Evolutionary conservation across 768 basidiomycete species (phyloP).

Genomic region (Phaeotremella skinneri): DNA sequence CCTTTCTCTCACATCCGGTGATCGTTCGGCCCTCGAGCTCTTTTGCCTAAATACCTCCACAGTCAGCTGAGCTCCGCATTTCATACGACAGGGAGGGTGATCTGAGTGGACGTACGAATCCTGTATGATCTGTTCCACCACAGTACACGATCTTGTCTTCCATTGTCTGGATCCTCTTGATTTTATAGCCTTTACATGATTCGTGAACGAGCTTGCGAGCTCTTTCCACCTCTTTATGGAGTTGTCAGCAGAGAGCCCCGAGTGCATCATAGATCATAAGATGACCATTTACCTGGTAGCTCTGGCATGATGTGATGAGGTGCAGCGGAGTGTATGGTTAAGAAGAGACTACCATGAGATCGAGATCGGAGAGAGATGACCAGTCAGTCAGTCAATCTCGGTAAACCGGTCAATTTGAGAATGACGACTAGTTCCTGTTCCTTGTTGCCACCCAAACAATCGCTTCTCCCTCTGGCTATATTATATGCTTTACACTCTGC

Average conservation of each 20-base stretch:
- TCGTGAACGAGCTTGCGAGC: constrained; percentile 61
- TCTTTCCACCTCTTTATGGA: constrained; percentile 64
- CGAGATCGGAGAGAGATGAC: too few relatives aligned
- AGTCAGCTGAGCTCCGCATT: too few relatives aligned
- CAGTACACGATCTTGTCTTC: constrained; percentile 67
- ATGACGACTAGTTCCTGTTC: too few relatives aligned
- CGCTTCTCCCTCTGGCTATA: neutral
- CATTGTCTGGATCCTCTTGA: constrained; percentile 60
- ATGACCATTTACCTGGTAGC: constrained; percentile 56
- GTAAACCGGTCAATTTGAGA: too few relatives aligned
- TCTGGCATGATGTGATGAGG: constrained; percentile 56
- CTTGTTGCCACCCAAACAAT: constrained; percentile 1
- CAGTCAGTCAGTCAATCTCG: too few relatives aligned
- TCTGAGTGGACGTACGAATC: constrained; percentile 67
- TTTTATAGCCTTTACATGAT: constrained; percentile 59
- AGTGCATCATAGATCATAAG: neutral
- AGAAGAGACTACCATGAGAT: too few relatives aligned
- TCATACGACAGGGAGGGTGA: too few relatives aligned
- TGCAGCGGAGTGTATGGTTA: too few relatives aligned
- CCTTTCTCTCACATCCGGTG: constrained; percentile 48
- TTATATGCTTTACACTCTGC: too few relatives aligned
- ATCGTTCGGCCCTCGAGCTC: constrained; percentile 55
- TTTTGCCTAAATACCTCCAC: constrained; percentile 54
- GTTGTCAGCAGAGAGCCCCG: neutral
- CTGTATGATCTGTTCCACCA: constrained; percentile 57